Evolutionary conservation across 2,329 filamentous ascomycete genomes (phyloP), one percentile per base, ranked within the genome.

Genomic region (Mariannaea elegans): DNA sequence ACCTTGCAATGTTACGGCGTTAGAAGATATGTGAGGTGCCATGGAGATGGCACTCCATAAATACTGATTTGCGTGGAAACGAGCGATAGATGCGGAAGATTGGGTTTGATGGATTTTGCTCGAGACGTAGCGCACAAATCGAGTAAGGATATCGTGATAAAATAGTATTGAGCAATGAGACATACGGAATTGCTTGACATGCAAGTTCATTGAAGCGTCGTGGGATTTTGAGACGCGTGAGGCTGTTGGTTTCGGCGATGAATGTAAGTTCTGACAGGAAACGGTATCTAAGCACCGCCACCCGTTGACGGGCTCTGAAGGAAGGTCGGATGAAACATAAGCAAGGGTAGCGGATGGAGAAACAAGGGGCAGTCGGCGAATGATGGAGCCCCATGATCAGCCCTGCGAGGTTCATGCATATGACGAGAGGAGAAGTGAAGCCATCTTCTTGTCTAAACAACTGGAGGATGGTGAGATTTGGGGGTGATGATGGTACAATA

Each of bases 351-450:
- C 2, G 1, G 21, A 19, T 38, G 45, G 45, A 39, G n/a, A 16
- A 47, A 19, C 34, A 32, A 44, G 51, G 16, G 31, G 42, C 42
- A 39, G 42, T 18, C 31, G 21, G 9, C 32, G 32, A 38, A 14
- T 49, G 24, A 36, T 54, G 56, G 39, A 50, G 54, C 56, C 21
- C 48, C 36, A 29, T 46, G 45, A 44, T 56, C 53, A 61, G 58
- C 58, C 58, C 48, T 59, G 56, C 32, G 51, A 39, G 38, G 23
- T 38, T 41, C 24, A 27, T 6, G 24, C 24, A 27, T 27, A 9
- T 27, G 24, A 27, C 24, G 24, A 27, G 24, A 39, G 14, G 36
- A 39, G 16, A 18, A 16, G n/a, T 18, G 36, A 39, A 39, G 34
- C 34, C 34, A 18, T 13, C 12, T 39, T 27, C 9, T 9, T 27